phyloP scores from a whole-genome alignment of 176 grass and related monocot species.

The Triticum timopheevii region DNA sequence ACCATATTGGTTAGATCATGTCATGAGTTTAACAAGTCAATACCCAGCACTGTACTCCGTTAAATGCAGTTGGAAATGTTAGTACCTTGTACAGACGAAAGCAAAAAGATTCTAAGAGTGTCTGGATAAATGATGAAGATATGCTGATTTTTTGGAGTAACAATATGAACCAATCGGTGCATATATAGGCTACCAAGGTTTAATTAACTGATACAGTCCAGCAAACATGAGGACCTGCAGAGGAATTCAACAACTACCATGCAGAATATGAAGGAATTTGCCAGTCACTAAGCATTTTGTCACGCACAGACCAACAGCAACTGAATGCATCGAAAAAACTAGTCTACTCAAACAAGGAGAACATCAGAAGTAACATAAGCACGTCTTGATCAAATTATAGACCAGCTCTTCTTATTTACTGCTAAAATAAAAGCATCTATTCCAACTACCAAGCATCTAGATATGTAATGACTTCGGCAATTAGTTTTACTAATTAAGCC shows the following conservation, averaged over 20 bases:
- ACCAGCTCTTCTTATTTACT: neutral
- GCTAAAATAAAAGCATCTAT: neutral
- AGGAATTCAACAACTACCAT: neutral
- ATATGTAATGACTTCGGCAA: neutral
- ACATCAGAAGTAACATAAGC: neutral
- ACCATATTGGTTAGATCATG: neutral
- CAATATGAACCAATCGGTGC: neutral
- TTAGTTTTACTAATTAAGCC: neutral
- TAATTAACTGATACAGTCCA: neutral
- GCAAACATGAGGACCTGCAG: neutral
- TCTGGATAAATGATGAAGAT: neutral
- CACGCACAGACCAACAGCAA: neutral
- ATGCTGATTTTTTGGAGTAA: neutral
- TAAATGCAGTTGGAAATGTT: neutral
- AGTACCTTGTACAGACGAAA: neutral
- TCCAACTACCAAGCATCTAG: neutral
- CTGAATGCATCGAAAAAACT: neutral
- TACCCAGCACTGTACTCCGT: neutral
- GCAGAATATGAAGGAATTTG: neutral
- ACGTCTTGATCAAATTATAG: neutral
- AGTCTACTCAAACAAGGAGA: conserved; percentile 7
- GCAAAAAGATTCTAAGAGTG: neutral
- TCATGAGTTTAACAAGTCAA: neutral
- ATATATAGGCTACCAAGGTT: neutral
- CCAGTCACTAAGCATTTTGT: neutral